Percentiles rank a stretch among this genome's conserved stretches.
Evolutionary conservation across 805 yeast species (phyloP).

Genomic region (Myxozyma mucilagina): DNA sequence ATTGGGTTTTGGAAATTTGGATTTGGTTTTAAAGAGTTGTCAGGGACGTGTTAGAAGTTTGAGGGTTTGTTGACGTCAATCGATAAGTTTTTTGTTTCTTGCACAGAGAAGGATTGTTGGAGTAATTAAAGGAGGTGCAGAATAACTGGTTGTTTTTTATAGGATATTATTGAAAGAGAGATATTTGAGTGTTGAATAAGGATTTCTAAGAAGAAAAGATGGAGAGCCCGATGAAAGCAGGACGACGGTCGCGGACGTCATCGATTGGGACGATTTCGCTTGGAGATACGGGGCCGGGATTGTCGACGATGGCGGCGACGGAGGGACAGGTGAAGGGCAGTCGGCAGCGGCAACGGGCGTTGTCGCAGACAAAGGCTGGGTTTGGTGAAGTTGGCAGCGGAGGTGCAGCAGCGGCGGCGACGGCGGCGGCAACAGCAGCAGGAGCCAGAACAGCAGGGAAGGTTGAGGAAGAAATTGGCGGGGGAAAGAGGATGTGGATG

Average conservation of each 20-base stretch:
- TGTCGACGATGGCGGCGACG: slow-evolving; percentile 64
- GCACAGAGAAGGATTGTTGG: too few relatives aligned
- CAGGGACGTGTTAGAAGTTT: too few relatives aligned
- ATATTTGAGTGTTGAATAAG: not conserved
- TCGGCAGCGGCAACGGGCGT: slow-evolving; percentile 41
- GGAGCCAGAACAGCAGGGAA: not conserved
- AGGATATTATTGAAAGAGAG: not conserved
- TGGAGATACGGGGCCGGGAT: slow-evolving; percentile 69
- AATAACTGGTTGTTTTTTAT: not conserved
- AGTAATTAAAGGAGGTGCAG: not conserved
- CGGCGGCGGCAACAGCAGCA: not conserved
- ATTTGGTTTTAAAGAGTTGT: too few relatives aligned
- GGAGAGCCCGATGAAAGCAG: not conserved
- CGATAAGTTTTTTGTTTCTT: too few relatives aligned
- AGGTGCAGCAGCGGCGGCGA: not conserved
- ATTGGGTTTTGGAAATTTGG: too few relatives aligned
- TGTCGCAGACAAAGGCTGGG: slow-evolving; percentile 13
- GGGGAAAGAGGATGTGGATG: slow-evolving; percentile 48
- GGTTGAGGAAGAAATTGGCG: not conserved
- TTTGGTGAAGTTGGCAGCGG: not conserved
- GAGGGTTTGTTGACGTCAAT: too few relatives aligned
- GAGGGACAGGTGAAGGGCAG: slow-evolving; percentile 47
- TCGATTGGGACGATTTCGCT: slow-evolving; percentile 73
- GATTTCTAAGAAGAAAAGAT: not conserved
- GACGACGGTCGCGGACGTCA: slow-evolving; percentile 49